Base-by-base conservation (phyloP, 352 stramenopile genomes). In the Globisporangium alternatum region DNA sequence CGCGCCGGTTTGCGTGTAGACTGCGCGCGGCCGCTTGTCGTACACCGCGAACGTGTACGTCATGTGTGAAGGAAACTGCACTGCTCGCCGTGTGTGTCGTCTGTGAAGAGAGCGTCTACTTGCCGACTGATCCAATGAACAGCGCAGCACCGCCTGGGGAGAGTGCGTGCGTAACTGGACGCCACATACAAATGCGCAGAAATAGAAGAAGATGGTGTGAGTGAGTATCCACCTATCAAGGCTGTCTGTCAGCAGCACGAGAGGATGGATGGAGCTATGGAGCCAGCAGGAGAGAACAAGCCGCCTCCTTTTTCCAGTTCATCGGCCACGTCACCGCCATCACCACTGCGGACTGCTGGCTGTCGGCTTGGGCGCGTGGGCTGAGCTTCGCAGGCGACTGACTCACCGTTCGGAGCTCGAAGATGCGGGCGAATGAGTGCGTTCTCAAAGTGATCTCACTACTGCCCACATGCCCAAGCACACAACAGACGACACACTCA, bases 1-100 rank as follows among this genome's bases (percentile, higher is more conserved):
- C 59, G 85, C 85, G 47, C 83, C 85, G 12, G 68, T 78, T 39
- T 90, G 82, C 21, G 83, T 89, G 62, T 79, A 82, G 53, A 83
- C 64, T 62, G 77, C 72, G 48, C 73, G 71, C 15, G 80, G 76
- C 19, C 66, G 70, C 45, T 67, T 67, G 62, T 67, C 62, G 45
- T 66, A 73, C 31, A 59, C 60, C 25, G 55, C 31, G 19, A 71
- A 69, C 56, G 56, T 69, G 41, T 69, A 64, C 48, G 49, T 65
- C 64, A 64, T 69, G 35, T 53, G 41, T 8, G 28, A 30, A 28
- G 25, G 25, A 28, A 28, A 1, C 25, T 28, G 25, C 25, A 28
- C 25, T 28, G 25, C 31, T 37, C 31, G 5, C 31, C 31, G 28
- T 25, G 44, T 25, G 30, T 17, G 30, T 64, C 13, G 43, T 15